Evolutionary conservation across 2,329 filamentous ascomycete genomes (phyloP).

Genomic region (Curvularia sp.): DNA sequence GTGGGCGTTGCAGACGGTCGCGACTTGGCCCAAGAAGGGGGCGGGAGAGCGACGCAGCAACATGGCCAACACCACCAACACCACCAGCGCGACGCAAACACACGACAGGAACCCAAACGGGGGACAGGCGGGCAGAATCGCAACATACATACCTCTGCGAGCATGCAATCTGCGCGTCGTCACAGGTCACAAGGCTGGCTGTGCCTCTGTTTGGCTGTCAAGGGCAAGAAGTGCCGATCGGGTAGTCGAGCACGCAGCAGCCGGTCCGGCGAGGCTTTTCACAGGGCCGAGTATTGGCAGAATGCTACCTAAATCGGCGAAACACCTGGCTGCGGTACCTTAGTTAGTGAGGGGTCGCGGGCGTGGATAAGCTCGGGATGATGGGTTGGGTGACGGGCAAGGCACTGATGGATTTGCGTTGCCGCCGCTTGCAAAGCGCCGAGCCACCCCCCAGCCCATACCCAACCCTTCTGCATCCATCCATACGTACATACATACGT

Average conservation of each 20-base stretch:
- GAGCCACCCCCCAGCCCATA: conserved; percentile 20
- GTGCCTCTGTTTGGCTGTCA: conserved; percentile 47
- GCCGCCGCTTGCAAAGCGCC: conserved; percentile 29
- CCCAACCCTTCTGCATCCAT: neutral
- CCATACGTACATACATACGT: too few species aligned
- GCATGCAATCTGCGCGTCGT: conserved; percentile 52
- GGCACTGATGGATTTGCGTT: conserved; percentile 27
- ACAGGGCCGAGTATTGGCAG: conserved; percentile 45
- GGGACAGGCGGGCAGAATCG: conserved; percentile 24
- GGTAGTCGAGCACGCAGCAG: conserved; percentile 36
- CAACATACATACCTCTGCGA: conserved; percentile 47
- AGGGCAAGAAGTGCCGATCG: conserved; percentile 49
- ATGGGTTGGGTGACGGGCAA: conserved; percentile 43
- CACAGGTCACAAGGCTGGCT: conserved; percentile 48
- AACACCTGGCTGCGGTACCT: conserved; percentile 33
- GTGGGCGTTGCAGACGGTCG: conserved; percentile 37
- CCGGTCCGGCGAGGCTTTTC: conserved; percentile 38
- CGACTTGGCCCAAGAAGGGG: conserved; percentile 33
- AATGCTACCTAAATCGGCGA: conserved; percentile 41
- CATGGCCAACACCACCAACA: conserved; percentile 18
- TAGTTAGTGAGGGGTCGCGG: conserved; percentile 42
- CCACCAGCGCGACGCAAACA: conserved; percentile 8
- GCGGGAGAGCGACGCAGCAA: conserved; percentile 30
- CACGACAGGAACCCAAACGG: neutral
- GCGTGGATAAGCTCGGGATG: conserved; percentile 51